A percentile compares a stretch with the other conserved stretches of the same genome.
These are phyloP conservation scores for Daldinia vernicosa DNA, from an alignment of 495 filamentous ascomycete genomes.

Conservation along the genomic window DNA sequence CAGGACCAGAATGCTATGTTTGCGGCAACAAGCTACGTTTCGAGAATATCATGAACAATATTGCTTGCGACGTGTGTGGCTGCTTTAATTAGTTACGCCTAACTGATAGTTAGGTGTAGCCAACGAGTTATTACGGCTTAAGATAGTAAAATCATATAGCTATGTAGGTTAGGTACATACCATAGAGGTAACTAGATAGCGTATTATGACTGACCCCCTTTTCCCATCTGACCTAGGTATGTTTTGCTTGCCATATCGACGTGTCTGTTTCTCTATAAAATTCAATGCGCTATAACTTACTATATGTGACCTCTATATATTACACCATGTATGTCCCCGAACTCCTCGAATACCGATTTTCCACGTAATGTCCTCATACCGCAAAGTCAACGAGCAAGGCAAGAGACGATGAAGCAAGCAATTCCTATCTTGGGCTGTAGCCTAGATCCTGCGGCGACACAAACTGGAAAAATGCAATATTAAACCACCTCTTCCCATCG, in stretches of 20 bases:
- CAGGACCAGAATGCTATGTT: conserved; percentile 24
- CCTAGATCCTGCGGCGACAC: neutral
- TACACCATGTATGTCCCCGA: neutral
- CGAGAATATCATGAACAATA: neutral
- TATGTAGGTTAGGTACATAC: no score
- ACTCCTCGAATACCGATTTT: neutral
- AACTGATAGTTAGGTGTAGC: neutral
- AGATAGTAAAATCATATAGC: no score
- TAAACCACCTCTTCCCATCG: neutral
- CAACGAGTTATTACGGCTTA: no score
- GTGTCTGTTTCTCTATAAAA: neutral
- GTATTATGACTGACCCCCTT: neutral
- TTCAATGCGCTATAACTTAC: neutral
- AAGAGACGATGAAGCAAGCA: neutral
- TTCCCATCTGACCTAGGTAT: neutral
- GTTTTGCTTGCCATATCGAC: neutral
- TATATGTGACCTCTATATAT: neutral
- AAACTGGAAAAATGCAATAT: neutral
- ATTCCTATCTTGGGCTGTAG: neutral
- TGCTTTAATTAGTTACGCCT: conserved; percentile 23
- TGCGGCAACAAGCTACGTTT: conserved; percentile 13
- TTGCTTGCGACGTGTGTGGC: conserved; percentile 13
- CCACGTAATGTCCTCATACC: neutral
- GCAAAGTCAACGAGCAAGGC: neutral
- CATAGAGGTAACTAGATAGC: neutral